phyloP scores from a whole-genome alignment of 192 early-diverging fungal species.

The Backusella mclennaniae region DNA sequence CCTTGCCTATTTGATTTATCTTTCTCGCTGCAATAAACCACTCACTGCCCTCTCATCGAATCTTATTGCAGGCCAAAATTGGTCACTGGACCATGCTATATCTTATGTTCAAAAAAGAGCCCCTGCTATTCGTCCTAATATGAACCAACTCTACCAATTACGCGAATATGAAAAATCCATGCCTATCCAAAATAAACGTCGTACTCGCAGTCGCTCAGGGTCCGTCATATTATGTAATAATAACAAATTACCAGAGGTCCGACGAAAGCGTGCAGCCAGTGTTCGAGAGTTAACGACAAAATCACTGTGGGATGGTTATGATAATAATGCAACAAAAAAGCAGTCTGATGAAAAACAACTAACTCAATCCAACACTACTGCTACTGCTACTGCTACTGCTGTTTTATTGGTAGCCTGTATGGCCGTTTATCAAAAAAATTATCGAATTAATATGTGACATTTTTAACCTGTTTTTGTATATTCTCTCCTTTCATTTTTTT shows the following conservation, averaged over 20 bases:
- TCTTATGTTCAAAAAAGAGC: conserved; percentile 69
- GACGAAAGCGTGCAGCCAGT: neutral
- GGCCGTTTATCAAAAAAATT: neutral
- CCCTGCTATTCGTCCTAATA: conserved; percentile 77
- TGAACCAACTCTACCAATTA: conserved; percentile 77
- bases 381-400: neutral
- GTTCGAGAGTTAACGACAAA: neutral
- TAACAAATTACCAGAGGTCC: neutral
- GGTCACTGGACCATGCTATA: conserved; percentile 66
- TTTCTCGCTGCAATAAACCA: conserved; percentile 34
- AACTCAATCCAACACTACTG: neutral
- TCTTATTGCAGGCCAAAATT: conserved; percentile 58
- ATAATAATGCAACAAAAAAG: neutral
- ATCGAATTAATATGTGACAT: conserved; percentile 2
- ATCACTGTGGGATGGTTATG: neutral
- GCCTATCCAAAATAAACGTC: neutral
- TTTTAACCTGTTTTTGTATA: neutral
- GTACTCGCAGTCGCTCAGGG: neutral
- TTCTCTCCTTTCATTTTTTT: neutral
- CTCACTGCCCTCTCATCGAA: neutral
- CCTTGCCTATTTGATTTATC: conserved; percentile 82
- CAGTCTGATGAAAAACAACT: neutral
- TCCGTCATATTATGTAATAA: neutral
- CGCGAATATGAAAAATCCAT: conserved; percentile 57
- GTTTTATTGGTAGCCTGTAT: neutral